Percentiles rank a stretch among this genome's conserved stretches.
phyloP scores from a whole-genome alignment of 768 basidiomycete species.

The Amylocystis lapponica region DNA sequence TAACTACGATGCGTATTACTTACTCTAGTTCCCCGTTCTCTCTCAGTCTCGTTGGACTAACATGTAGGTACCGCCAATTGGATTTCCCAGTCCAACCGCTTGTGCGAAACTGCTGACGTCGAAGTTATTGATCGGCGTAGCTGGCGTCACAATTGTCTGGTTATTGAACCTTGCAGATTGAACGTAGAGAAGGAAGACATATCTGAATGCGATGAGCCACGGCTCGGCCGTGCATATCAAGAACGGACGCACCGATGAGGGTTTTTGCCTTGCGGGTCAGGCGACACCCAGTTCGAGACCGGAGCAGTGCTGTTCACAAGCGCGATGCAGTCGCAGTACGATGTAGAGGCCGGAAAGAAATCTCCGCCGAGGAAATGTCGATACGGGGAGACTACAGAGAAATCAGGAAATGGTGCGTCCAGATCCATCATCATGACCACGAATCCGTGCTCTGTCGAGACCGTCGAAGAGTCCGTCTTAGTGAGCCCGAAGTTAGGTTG shows the following conservation, averaged over 20 bases:
- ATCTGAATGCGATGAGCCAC: neutral
- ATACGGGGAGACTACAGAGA: neutral
- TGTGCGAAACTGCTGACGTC: neutral
- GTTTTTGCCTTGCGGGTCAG: neutral
- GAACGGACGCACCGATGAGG: neutral
- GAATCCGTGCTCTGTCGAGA: neutral
- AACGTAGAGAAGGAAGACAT: conserved; percentile 2
- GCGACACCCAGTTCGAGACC: neutral
- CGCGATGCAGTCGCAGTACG: neutral
- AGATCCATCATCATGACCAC: conserved; percentile 2
- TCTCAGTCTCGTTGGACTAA: neutral
- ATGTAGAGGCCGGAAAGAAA: neutral
- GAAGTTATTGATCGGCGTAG: neutral
- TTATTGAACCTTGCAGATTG: neutral
- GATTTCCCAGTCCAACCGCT: neutral
- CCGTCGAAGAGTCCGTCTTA: neutral
- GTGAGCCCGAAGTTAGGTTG: neutral
- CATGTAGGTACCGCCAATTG: conserved; percentile 2
- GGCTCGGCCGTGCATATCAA: neutral
- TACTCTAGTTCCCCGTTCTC: too few relatives aligned
- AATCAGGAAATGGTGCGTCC: neutral
- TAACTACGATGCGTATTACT: too few relatives aligned
- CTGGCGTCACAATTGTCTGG: neutral
- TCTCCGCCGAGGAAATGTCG: conserved; percentile 1
- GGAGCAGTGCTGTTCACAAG: neutral